These are phyloP conservation scores for Diaporthe caulivora DNA, from an alignment of 2,329 filamentous ascomycete species.

Conservation along the genomic window DNA sequence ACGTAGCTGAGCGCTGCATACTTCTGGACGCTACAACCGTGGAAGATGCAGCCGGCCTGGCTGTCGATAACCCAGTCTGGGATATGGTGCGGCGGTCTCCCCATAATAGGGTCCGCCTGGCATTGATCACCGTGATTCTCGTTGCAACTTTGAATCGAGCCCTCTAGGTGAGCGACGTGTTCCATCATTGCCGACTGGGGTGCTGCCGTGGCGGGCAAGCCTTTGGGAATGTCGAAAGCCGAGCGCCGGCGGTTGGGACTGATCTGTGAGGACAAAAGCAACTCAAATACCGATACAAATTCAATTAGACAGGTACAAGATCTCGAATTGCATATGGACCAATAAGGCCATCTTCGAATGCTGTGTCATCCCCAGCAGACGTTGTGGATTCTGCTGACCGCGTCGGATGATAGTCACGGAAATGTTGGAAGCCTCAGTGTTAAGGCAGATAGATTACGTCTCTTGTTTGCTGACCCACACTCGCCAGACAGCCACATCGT, in stretches of 20 bases:
- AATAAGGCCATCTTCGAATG: too few relatives aligned
- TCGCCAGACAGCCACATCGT: too few relatives aligned
- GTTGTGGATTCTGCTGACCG: too few relatives aligned
- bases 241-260: too few relatives aligned
- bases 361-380: too few relatives aligned
- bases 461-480: too few relatives aligned
- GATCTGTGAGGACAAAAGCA: background rate
- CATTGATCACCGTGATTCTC: background rate
- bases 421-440: too few relatives aligned
- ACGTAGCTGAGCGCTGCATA: slow-evolving; percentile 23
- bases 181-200: background rate
- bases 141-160: slow-evolving; percentile 1
- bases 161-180: background rate
- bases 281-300: too few relatives aligned
- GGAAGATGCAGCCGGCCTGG: background rate
- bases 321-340: too few relatives aligned
- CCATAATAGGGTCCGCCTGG: background rate
- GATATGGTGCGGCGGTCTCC: background rate
- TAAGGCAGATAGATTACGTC: too few relatives aligned
- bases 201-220: background rate
- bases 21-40: background rate
- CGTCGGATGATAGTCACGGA: too few relatives aligned
- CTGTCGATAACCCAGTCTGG: slow-evolving; percentile 29
- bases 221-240: background rate
- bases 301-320: too few relatives aligned